These are phyloP conservation scores for Ophiosphaerella herpotricha DNA, from an alignment of 2,329 filamentous ascomycete genomes.

Conservation along the genomic window DNA sequence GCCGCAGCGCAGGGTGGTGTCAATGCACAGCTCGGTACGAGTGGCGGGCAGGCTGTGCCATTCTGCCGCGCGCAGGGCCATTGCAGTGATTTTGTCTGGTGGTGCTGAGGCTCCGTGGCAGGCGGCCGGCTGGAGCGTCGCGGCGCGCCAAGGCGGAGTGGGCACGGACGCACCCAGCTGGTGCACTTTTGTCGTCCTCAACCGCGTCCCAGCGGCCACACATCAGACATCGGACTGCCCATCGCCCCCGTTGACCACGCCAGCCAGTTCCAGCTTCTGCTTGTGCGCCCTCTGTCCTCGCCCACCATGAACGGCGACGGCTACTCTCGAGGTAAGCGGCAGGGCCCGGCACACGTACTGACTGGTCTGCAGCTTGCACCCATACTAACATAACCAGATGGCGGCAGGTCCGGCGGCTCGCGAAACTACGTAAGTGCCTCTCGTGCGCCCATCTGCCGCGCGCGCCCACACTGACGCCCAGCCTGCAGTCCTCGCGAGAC, in stretches of 20 bases:
- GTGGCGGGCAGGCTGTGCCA: conserved; percentile 88
- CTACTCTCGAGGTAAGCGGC: conserved; percentile 73
- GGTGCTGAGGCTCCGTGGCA: background rate
- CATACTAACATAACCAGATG: conserved; percentile 44
- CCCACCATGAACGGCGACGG: conserved; percentile 80
- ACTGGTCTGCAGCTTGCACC: conserved; percentile 37
- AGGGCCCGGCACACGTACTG: conserved; percentile 41
- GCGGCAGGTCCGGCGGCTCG: conserved; percentile 42
- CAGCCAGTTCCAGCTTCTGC: too few species aligned
- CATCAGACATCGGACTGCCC: conserved; percentile 10
- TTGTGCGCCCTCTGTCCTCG: background rate
- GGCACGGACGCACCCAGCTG: conserved; percentile 16
- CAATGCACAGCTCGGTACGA: conserved; percentile 86
- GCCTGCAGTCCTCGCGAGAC: conserved; percentile 36
- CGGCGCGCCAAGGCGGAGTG: conserved; percentile 22
- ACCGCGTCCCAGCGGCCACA: conserved; percentile 21
- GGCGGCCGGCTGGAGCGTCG: too few species aligned
- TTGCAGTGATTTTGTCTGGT: conserved; percentile 16
- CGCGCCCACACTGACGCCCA: conserved; percentile 24
- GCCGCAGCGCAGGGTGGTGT: conserved; percentile 90
- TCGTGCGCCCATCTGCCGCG: conserved; percentile 11
- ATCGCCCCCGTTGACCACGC: conserved; percentile 2
- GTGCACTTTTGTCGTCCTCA: conserved; percentile 14
- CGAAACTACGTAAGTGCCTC: conserved; percentile 46
- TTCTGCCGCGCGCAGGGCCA: conserved; percentile 63